Evolutionary conservation across 495 filamentous ascomycete genomes (phyloP), one percentile per base, ranked within the genome.

Genomic region (Penicillium daleae): DNA sequence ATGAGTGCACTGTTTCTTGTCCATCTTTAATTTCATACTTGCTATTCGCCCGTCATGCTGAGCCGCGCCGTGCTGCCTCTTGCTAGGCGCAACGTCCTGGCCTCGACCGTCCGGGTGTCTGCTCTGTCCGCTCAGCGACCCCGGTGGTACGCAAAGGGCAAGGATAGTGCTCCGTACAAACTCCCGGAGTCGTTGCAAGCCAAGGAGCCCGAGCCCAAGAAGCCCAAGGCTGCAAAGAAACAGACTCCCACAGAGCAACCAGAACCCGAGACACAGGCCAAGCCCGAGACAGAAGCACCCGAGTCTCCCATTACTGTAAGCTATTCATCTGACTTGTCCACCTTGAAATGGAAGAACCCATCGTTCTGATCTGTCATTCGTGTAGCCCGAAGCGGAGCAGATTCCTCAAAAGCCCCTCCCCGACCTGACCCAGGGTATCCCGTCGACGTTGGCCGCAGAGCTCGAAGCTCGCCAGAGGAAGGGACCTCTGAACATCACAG

Each of bases 371-470:
- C 24, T 52, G 67, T 27, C 44, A 59, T 17, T 39, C 53, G 26
- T 74, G 48, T 59, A 78, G 71, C 49, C 63, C 49, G 68, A 77
- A 71, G 59, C 73, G 19, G 70, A 71, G 62, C 66, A 72, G 24
- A 61, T 66, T 29, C 68, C 76, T 27, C 63, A 71, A 35, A 66
- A 83, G 67, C 87, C 89, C 21, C 82, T 97, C 19, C 93, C 93
- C 59, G 92, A 97, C 71, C 85, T 97, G 24, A 94, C 91, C 8
- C 89, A 94, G 71, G 93, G 93, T 64, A 95, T 97, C 60, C 93
- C 93, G 0, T 96, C 92, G 21, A 96, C 92, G 19, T 80, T 96
- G 35, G 81, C 78, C 57, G 79, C 82, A 24, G 91, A 95, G 70
- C 85, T 89, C 62, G 86, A 90, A 73, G 84, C 77, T 4, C 80